A percentile compares a stretch with the other conserved stretches of the same genome.
Evolutionary conservation across 2,329 filamentous ascomycete genomes (phyloP).

Genomic region (Colletotrichum sp.): DNA sequence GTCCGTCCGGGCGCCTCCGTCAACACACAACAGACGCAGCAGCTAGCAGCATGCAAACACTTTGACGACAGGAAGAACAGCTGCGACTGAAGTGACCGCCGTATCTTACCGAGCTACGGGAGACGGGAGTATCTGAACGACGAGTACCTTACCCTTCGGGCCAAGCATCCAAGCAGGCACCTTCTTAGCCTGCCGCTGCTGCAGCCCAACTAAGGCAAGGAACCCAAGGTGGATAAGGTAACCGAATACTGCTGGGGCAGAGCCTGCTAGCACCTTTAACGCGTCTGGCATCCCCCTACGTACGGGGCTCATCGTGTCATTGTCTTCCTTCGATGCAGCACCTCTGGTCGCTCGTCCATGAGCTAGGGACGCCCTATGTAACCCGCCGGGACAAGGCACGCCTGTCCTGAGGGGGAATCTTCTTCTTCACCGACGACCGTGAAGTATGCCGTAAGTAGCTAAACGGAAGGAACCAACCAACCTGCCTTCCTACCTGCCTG

Average conservation of each 20-base stretch:
- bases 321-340: background rate
- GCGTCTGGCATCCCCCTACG: constrained; percentile 3
- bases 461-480: background rate
- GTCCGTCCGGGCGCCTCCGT: background rate
- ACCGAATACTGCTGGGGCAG: background rate
- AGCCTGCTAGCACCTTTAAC: background rate
- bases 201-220: background rate
- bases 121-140: background rate
- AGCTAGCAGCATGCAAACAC: background rate
- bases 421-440: background rate
- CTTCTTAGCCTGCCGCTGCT: background rate
- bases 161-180: background rate
- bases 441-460: background rate
- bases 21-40: background rate
- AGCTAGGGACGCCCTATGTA: background rate
- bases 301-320: background rate
- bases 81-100: background rate
- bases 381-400: background rate
- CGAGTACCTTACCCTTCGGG: background rate
- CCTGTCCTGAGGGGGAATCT: background rate
- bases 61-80: background rate
- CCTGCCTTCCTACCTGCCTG: background rate
- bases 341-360: background rate
- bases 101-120: background rate
- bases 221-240: background rate